phyloP scores from a whole-genome alignment of 2,329 filamentous ascomycete species.

The Didymella sp. region DNA sequence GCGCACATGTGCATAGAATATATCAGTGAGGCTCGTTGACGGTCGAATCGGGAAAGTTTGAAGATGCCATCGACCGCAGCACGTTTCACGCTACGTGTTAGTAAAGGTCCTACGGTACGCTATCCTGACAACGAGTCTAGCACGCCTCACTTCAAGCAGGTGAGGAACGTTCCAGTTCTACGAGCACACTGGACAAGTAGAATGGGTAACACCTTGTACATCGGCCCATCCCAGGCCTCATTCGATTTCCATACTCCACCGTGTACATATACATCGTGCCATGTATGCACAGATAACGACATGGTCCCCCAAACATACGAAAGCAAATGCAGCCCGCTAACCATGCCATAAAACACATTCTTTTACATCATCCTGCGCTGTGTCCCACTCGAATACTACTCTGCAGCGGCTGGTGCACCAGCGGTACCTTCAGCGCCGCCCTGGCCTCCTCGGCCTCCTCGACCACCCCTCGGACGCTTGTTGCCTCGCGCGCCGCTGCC shows the following conservation, averaged over 20 bases:
- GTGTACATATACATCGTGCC: background rate
- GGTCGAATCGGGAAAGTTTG: slow-evolving; percentile 3
- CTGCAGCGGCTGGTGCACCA: slow-evolving; percentile 16
- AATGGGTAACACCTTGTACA: background rate
- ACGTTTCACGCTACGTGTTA: slow-evolving; percentile 14
- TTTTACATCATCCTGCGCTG: slow-evolving; percentile 6
- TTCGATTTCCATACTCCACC: background rate
- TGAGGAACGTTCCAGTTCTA: background rate
- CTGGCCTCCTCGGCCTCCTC: slow-evolving; percentile 26
- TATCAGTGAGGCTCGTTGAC: too few species aligned
- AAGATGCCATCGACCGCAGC: background rate
- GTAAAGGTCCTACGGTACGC: background rate
- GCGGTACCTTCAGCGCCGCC: slow-evolving; percentile 26
- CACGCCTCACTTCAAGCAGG: background rate
- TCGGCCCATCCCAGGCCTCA: background rate
- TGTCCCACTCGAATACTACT: background rate
- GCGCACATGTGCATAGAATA: too few species aligned
- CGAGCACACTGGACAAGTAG: background rate
- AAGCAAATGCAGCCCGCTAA: slow-evolving; percentile 19
- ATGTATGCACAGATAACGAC: background rate
- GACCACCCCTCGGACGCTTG: slow-evolving; percentile 42
- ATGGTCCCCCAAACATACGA: slow-evolving; percentile 2
- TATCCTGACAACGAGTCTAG: background rate
- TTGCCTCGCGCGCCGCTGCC: slow-evolving; percentile 37
- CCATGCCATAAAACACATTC: slow-evolving; percentile 17